Evolutionary conservation across 75 land plant species (phyloP).

Genomic region (Cryptomeria japonica): DNA sequence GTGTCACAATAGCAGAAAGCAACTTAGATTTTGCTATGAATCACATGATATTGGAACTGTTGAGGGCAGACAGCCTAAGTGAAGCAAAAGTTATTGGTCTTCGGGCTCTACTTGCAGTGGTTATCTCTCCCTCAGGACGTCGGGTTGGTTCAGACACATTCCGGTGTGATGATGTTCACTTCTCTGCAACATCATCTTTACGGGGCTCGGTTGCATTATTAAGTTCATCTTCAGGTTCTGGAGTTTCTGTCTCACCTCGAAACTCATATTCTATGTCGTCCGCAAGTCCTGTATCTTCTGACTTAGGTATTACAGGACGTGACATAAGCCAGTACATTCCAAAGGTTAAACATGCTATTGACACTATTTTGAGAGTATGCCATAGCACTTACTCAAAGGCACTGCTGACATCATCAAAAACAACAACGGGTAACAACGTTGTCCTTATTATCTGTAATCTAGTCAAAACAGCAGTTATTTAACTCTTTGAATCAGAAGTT

Average conservation of each 20-base stretch:
- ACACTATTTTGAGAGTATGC: slow-evolving; percentile 83
- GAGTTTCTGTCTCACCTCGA: slow-evolving; percentile 18
- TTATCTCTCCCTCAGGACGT: slow-evolving; percentile 74
- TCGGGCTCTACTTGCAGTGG: slow-evolving; percentile 87
- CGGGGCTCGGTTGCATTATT: slow-evolving; percentile 39
- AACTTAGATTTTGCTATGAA: slow-evolving; percentile 98
- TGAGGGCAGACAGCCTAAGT: slow-evolving; percentile 77
- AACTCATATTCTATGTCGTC: slow-evolving; percentile 14
- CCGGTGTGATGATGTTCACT: slow-evolving; percentile 41
- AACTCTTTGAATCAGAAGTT: background rate
- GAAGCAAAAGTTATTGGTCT: slow-evolving; percentile 99
- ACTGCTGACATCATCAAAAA: slow-evolving; percentile 82
- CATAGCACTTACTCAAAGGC: slow-evolving; percentile 77
- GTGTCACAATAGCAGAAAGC: slow-evolving; percentile 95
- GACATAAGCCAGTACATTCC: slow-evolving; percentile 91
- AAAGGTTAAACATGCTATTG: slow-evolving; percentile 94
- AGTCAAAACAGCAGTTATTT: background rate
- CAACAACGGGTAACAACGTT: slow-evolving; percentile 59
- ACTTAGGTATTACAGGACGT: slow-evolving; percentile 42
- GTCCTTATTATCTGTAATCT: background rate
- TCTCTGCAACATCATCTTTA: slow-evolving; percentile 38
- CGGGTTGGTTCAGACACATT: slow-evolving; percentile 76
- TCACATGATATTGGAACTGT: slow-evolving; percentile 91
- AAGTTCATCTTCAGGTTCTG: slow-evolving; percentile 36
- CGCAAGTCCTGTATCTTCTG: slow-evolving; percentile 22